Conservation (phyloP, 345 rosid genomes). For the Acer saccharum region DNA sequence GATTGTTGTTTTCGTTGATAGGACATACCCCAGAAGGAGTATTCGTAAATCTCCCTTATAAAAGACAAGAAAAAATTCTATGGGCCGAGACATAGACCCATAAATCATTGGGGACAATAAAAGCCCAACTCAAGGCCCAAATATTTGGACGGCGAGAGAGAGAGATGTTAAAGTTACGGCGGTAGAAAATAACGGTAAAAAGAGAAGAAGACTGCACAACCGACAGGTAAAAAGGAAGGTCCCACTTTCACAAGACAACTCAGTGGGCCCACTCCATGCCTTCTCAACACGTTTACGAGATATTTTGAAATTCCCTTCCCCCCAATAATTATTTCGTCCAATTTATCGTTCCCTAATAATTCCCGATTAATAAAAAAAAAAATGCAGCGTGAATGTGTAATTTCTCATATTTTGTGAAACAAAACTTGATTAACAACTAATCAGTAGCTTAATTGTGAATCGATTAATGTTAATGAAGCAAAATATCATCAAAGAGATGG, state of each 20-base stretch:
- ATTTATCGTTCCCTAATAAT: background rate
- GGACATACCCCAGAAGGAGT: too few relatives aligned
- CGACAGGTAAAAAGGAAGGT: background rate
- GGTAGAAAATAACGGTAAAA: background rate
- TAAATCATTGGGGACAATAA: background rate
- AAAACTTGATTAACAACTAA: too few relatives aligned
- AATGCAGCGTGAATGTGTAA: too few relatives aligned
- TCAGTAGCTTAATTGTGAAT: too few relatives aligned
- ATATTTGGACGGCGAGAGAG: too few relatives aligned
- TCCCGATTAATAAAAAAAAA: too few relatives aligned
- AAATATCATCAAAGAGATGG: background rate
- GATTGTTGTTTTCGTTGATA: background rate
- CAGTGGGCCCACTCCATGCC: background rate
- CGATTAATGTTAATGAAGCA: too few relatives aligned
- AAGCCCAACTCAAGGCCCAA: background rate
- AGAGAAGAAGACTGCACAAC: constrained; percentile 13
- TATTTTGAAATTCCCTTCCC: background rate
- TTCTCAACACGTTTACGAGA: background rate
- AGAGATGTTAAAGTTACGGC: too few relatives aligned
- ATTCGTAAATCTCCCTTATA: background rate
- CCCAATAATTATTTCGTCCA: background rate
- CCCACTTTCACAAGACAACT: background rate
- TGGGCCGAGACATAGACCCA: background rate
- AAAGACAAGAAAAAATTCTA: too few relatives aligned
- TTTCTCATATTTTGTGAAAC: too few relatives aligned